Evolutionary conservation across 495 filamentous ascomycete genomes (phyloP).

Genomic region (Aspergillus kassunensis): DNA sequence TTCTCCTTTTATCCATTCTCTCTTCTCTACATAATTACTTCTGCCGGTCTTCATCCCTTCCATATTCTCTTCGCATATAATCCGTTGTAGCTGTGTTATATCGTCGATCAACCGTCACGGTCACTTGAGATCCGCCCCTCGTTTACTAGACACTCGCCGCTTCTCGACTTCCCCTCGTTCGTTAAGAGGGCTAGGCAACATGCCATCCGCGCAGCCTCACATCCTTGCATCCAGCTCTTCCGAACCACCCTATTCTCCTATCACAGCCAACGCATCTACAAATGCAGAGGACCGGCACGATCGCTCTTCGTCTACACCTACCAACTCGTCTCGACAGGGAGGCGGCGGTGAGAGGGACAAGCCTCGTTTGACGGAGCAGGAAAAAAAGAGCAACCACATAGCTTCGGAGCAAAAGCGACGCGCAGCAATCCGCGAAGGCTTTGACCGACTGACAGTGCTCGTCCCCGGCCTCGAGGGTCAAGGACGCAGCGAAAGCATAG

Average conservation of each 20-base stretch:
- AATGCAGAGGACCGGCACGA: constrained; percentile 34
- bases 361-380: constrained; percentile 75
- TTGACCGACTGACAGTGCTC: constrained; percentile 75
- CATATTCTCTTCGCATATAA: background rate
- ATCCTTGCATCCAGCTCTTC: constrained; percentile 22
- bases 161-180: constrained; percentile 1
- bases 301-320: constrained; percentile 46
- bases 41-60: background rate
- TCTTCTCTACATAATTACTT: background rate
- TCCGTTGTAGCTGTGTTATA: background rate
- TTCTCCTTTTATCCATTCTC: background rate
- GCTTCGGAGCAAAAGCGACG: constrained; percentile 86
- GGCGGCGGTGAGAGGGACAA: constrained; percentile 53
- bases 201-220: constrained; percentile 24
- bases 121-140: constrained; percentile 14
- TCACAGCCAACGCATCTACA: constrained; percentile 15
- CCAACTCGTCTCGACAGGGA: constrained; percentile 49
- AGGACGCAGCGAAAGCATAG: constrained; percentile 78
- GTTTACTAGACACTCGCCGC: background rate
- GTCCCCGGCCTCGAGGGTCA: constrained; percentile 82
- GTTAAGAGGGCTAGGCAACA: constrained; percentile 9
- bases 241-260: constrained; percentile 23
- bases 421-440: constrained; percentile 79
- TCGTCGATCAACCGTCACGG: constrained; percentile 2
- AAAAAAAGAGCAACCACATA: constrained; percentile 92